Evolutionary conservation across 1,284 basidiomycete genomes (phyloP).

Genomic region (Phylloporus gajari): DNA sequence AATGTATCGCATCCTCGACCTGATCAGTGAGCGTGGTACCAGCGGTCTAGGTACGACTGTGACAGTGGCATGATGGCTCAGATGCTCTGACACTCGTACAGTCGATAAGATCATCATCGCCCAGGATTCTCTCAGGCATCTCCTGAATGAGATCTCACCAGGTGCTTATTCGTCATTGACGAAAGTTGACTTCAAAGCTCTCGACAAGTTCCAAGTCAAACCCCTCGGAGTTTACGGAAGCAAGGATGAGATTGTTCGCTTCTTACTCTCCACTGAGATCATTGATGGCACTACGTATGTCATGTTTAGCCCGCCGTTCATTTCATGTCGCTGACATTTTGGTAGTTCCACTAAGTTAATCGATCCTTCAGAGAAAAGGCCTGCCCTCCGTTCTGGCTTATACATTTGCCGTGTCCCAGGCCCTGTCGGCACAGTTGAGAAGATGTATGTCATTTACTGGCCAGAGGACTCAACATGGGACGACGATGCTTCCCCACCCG

Average conservation of each 20-base stretch:
- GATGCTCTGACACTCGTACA: constrained; percentile 33
- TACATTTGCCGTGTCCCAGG: constrained; percentile 49
- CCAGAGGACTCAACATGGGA: constrained; percentile 71
- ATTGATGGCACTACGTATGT: constrained; percentile 53
- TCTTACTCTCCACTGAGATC: constrained; percentile 49
- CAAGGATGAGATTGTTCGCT: constrained; percentile 57
- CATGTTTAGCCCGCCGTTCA: neutral
- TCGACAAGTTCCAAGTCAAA: constrained; percentile 56
- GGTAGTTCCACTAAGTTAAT: constrained; percentile 26
- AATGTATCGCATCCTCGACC: constrained; percentile 65
- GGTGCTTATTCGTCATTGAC: constrained; percentile 62
- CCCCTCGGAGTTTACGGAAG: constrained; percentile 68
- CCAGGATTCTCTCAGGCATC: constrained; percentile 55
- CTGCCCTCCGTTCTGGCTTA: constrained; percentile 59
- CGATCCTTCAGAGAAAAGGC: constrained; percentile 29
- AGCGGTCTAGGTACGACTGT: constrained; percentile 59
- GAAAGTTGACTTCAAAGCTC: constrained; percentile 61
- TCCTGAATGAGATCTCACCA: constrained; percentile 58
- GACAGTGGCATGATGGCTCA: neutral
- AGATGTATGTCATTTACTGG: constrained; percentile 66
- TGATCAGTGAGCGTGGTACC: constrained; percentile 61
- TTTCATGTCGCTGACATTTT: neutral
- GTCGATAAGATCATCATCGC: constrained; percentile 70
- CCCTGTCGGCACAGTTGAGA: constrained; percentile 22
- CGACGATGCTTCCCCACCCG: constrained; percentile 57